A percentile compares a stretch with the other conserved stretches of the same genome.
phyloP scores from a whole-genome alignment of 768 basidiomycete species.

The Boletus rubropictus region DNA sequence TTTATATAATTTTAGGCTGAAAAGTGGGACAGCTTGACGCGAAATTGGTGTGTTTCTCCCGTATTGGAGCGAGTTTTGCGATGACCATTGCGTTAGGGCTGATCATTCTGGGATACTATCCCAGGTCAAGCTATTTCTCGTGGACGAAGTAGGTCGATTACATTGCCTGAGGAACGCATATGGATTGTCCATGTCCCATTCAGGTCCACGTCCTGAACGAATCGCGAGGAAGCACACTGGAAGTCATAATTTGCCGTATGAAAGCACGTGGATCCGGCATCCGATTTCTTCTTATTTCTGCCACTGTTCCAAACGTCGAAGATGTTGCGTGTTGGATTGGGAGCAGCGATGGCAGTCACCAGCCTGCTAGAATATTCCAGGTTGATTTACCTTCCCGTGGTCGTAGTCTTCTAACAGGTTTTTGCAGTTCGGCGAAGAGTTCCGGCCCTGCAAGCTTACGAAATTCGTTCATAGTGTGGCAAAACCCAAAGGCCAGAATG shows the following conservation, averaged over 20 bases:
- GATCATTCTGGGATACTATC: constrained; percentile 63
- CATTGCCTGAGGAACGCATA: not conserved
- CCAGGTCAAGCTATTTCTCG: constrained; percentile 72
- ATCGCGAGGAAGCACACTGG: constrained; percentile 82
- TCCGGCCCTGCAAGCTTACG: constrained; percentile 76
- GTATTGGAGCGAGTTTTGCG: not conserved
- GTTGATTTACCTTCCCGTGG: constrained; percentile 32
- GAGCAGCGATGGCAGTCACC: constrained; percentile 27
- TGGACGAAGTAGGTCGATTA: constrained; percentile 67
- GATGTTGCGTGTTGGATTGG: constrained; percentile 91
- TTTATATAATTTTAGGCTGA: constrained; percentile 55
- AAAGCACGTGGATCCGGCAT: constrained; percentile 63
- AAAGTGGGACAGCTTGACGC: constrained; percentile 93
- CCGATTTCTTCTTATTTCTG: constrained; percentile 86
- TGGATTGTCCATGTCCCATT: not conserved
- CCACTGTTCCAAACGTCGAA: constrained; percentile 88
- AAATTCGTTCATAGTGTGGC: constrained; percentile 69
- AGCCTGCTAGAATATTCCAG: constrained; percentile 61
- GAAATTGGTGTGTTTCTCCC: constrained; percentile 66
- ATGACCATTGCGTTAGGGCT: constrained; percentile 36
- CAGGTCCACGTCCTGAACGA: constrained; percentile 94
- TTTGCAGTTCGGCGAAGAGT: constrained; percentile 85
- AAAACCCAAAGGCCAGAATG: constrained; percentile 60
- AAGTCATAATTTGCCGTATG: constrained; percentile 94
- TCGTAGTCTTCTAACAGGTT: not conserved